phyloP scores from a whole-genome alignment of 176 grass and related monocot species.

The Ensete ventricosum region DNA sequence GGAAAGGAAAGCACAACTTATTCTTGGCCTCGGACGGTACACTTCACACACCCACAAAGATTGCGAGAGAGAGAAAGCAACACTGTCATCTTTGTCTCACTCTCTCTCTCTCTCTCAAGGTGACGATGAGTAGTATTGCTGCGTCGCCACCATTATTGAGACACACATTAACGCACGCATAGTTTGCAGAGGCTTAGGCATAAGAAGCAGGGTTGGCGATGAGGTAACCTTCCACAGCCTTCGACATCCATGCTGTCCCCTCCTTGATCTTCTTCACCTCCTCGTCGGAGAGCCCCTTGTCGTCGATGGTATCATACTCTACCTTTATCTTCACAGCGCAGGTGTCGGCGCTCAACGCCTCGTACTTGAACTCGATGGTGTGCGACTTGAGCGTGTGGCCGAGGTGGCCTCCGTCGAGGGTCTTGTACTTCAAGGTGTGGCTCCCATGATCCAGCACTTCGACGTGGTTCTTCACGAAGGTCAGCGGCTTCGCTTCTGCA shows the following conservation, averaged over 20 bases:
- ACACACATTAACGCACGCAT: no score
- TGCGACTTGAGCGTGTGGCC: conserved; percentile 7
- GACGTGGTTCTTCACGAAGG: not conserved
- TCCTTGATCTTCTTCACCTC: not conserved
- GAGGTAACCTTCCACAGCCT: conserved; percentile 6
- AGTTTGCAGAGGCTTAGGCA: not conserved
- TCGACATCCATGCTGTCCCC: not conserved
- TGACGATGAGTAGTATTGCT: no score
- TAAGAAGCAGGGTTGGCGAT: conserved; percentile 2
- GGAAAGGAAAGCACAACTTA: no score
- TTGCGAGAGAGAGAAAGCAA: no score
- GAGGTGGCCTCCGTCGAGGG: conserved; percentile 14
- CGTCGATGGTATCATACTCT: conserved; percentile 5
- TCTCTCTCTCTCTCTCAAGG: no score
- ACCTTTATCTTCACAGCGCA: not conserved
- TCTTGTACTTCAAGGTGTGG: not conserved
- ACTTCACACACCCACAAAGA: no score
- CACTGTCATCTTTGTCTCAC: no score
- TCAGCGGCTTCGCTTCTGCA: no score
- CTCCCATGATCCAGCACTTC: conserved; percentile 14
- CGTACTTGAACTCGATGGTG: not conserved
- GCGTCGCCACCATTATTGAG: no score
- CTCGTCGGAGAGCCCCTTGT: not conserved
- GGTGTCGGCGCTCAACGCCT: not conserved
- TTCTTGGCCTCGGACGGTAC: no score